These are phyloP conservation scores for Penstemon davidsonii DNA, from an alignment of 257 asterid species.

Conservation along the genomic window DNA sequence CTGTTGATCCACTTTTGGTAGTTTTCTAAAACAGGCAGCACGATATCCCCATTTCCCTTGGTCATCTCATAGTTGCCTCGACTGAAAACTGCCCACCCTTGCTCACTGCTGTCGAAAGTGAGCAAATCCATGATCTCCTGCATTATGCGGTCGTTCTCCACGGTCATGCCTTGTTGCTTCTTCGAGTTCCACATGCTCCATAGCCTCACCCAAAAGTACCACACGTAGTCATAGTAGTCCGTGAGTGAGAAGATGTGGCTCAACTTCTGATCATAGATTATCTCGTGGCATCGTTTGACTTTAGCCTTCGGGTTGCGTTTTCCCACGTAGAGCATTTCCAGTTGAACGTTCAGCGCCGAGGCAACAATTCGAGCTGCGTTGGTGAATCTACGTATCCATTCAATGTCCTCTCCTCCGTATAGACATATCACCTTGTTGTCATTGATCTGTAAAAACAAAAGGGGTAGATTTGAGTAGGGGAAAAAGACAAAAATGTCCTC, in stretches of 20 bases:
- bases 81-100: slow-evolving; percentile 84
- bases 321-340: slow-evolving; percentile 87
- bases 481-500: too few species aligned
- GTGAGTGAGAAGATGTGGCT: slow-evolving; percentile 54
- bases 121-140: slow-evolving; percentile 63
- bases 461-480: too few species aligned
- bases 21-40: slow-evolving; percentile 43
- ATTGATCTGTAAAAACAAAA: slow-evolving; percentile 37
- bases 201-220: slow-evolving; percentile 91
- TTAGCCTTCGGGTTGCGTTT: slow-evolving; percentile 68
- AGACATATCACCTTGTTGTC: slow-evolving; percentile 68
- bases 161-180: slow-evolving; percentile 55
- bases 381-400: slow-evolving; percentile 77
- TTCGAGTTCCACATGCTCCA: slow-evolving; percentile 96
- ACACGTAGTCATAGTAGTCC: slow-evolving; percentile 55
- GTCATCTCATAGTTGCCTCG: slow-evolving; percentile 56
- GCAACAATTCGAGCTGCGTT: slow-evolving; percentile 42
- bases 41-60: slow-evolving; percentile 46
- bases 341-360: slow-evolving; percentile 36
- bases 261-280: slow-evolving; percentile 50
- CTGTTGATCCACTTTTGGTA: slow-evolving; percentile 43
- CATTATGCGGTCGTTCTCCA: slow-evolving; percentile 64
- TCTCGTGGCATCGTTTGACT: slow-evolving; percentile 58
- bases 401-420: slow-evolving; percentile 89
- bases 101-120: slow-evolving; percentile 69